Base-by-base conservation (phyloP, 2,329 filamentous ascomycete genomes). In the Monascus ruber region DNA sequence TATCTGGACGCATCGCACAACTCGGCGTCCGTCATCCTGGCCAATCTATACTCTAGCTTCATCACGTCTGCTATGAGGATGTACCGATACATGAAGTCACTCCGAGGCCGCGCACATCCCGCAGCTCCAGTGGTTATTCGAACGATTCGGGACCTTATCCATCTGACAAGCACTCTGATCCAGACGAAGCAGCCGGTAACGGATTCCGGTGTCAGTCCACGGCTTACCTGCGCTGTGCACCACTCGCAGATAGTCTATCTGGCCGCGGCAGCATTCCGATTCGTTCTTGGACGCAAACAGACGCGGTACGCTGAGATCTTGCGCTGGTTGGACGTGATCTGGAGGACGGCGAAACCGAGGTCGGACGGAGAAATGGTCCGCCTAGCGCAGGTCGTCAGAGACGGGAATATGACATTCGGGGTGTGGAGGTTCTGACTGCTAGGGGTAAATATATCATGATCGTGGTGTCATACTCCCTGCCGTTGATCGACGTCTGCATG, bases 21-120 rank as follows among this genome's bases (percentile, higher is more conserved):
- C 64, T 75, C 78, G 3, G 56, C 73, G 5, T 49, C 58, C 4
- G 84, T 79, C 0, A 82, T 91, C 8, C 68, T 89, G 4, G 60
- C 65, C n/a, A 94, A 91, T 49, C 66, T 95, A 3, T 76, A 81
- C 52, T 71, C 73, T n/a, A 79, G 78, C 27, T 89, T 95, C 51
- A 53, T 69, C 11, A 85, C 93, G 58, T 79, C 83, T 5, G 87
- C 85, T 6, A 78, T 77, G 64, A 93, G 89, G 64, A 74, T 73
- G 59, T 74, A 77, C 48, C 65, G 71, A 44, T 80, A 81, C 52
- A 62, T 71, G 46, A 69, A 65, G 42, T 79, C 76, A 42, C 66
- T 95, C 27, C 69, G 74, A 6, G 45, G 47, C 7, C 55, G 50
- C 26, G 46, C 46, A 49, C 76, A 74, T 47, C 83, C 83, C 2